Base-by-base conservation (phyloP, 306 rosid species). In the Glycine soja region DNA sequence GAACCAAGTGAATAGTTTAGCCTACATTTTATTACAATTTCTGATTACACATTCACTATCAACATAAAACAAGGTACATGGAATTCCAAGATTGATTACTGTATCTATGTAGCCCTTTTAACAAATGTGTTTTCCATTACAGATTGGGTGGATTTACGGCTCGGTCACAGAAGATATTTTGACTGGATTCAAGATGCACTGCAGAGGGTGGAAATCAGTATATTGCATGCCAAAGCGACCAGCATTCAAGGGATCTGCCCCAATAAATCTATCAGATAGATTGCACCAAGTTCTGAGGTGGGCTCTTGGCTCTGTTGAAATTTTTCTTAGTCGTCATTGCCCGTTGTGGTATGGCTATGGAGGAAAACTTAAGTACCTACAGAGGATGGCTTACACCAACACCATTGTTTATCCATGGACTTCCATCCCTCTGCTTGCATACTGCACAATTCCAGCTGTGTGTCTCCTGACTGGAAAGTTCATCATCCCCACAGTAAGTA, bases 91-190 rank as follows among this genome's bases (percentile, higher is more conserved):
- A 50, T 66, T 43, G 38, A 30, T 62, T 30, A 62, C 43, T 46
- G 51, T 46, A 70, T 24, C 15, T 52, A 36, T 50, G n/a, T 72
- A 59, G 32, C 34, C 36, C 61, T 77, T 48, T 65, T 75, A 54
- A 71, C 74, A 65, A 70, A 67, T 47, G 42, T 78, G 56, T 73
- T 71, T 84, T 8, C 5, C 5, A 7, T 46, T 74, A 12, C 86
- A 87, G 90, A 84, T 87, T 74, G 90, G 90, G 36, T 87, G 90
- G 90, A 87, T 87, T 74, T 87, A 87, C 70, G 87, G 90, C 0
- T 84, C 88, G 0, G 88, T 87, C 34, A 84, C 88, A 74, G 88
- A 87, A 84, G 87, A 84, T 84, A 87, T 87, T 50, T 80, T 87
- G 82, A 84, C 90, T 46, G 87, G 90, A 67, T 84, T 87, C 10